Conservation (phyloP, 208 protist genomes). For the Crithidia acanthocephali region DNA sequence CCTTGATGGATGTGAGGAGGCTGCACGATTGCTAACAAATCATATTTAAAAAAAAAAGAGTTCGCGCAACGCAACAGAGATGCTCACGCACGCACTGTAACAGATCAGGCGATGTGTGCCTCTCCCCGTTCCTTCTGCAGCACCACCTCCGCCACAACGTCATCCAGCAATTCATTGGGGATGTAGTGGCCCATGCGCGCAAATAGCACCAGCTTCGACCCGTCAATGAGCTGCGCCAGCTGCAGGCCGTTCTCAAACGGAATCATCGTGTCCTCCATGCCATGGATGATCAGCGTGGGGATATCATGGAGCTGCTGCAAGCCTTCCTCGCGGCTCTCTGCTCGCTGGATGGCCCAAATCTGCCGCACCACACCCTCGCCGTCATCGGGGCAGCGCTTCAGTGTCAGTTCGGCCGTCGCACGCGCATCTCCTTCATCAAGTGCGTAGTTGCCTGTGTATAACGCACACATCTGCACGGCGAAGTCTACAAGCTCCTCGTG, state of each 20-base stretch:
- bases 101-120: no score
- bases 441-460: constrained; percentile 43
- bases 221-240: constrained; percentile 43
- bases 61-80: no score
- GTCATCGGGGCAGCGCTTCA: constrained; percentile 47
- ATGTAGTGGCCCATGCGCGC: constrained; percentile 66
- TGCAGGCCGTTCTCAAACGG: constrained; percentile 63
- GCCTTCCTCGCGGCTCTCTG: constrained; percentile 40
- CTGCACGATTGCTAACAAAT: no score
- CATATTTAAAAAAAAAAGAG: no score
- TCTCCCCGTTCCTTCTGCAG: no score
- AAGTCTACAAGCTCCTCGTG: constrained; percentile 47
- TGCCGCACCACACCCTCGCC: constrained; percentile 47
- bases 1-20: no score
- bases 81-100: no score
- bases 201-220: constrained; percentile 48
- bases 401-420: no score
- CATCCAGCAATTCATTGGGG: no score
- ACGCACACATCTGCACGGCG: constrained; percentile 32
- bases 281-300: constrained; percentile 58
- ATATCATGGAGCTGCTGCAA: constrained; percentile 31
- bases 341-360: constrained; percentile 58
- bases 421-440: constrained; percentile 46
- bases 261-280: constrained; percentile 54
- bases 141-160: no score